Conservation (phyloP, 805 yeast genomes). For the Cyberlindnera galapagoensis region DNA sequence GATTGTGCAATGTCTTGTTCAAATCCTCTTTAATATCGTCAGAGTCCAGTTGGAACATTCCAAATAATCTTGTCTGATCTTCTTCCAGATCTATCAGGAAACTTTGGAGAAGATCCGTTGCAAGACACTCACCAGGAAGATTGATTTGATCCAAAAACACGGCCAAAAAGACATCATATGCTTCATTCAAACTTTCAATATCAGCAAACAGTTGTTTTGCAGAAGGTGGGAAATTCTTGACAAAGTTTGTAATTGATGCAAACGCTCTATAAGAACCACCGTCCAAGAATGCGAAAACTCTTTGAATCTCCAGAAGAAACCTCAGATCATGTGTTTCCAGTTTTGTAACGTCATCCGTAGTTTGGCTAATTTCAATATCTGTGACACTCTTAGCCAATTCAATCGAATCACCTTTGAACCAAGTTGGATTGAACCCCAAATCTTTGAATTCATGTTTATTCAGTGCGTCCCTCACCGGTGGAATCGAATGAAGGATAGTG, state of each 20-base stretch:
- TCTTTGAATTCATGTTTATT: constrained; percentile 26
- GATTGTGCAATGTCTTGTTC: constrained; percentile 28
- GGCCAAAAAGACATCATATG: constrained; percentile 16
- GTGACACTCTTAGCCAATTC: constrained; percentile 7
- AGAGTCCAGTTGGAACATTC: constrained; percentile 29
- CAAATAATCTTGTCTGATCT: constrained; percentile 11
- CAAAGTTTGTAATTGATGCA: constrained; percentile 30
- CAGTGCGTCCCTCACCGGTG: constrained; percentile 27
- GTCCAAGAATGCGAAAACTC: constrained; percentile 32
- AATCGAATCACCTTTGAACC: constrained; percentile 31
- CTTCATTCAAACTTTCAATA: constrained; percentile 15
- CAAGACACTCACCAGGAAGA: constrained; percentile 1
- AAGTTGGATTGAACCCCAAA: constrained; percentile 31
- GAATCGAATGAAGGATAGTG: constrained; percentile 32
- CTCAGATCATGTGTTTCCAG: constrained; percentile 22
- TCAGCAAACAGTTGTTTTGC: constrained; percentile 8
- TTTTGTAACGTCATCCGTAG: constrained; percentile 23
- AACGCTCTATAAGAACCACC: constrained; percentile 31
- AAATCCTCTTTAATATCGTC: constrained; percentile 25
- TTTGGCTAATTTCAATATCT: constrained; percentile 5
- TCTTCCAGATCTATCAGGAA: constrained; percentile 1
- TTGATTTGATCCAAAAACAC: constrained; percentile 8
- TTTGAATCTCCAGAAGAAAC: constrained; percentile 32
- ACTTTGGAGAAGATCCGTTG: constrained; percentile 7
- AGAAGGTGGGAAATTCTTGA: constrained; percentile 25